A percentile compares a stretch with the other conserved stretches of the same genome.
Conservation (phyloP, 202 grass and related monocot species). For the Thinopyrum obtusiflorum region DNA sequence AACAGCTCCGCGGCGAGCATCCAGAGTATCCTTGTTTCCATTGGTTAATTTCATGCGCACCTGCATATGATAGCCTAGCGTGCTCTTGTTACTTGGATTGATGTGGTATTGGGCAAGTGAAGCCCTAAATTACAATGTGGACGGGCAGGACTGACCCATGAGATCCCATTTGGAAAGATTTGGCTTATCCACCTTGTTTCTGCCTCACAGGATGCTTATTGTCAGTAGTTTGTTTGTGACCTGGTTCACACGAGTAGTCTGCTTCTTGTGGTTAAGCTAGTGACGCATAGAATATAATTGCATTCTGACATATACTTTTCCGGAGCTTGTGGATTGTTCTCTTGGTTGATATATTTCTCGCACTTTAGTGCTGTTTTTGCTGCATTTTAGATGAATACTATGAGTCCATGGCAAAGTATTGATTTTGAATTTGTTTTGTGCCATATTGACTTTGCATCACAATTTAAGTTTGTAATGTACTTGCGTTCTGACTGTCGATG, state of each 20-base stretch:
- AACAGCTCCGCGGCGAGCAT: conserved; percentile 83
- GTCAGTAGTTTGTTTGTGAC: neutral
- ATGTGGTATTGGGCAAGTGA: neutral
- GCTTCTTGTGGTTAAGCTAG: neutral
- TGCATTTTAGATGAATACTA: neutral
- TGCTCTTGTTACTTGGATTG: neutral
- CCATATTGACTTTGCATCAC: neutral
- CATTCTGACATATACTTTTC: neutral
- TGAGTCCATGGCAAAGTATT: neutral
- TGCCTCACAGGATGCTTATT: neutral
- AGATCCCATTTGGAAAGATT: neutral
- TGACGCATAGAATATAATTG: neutral
- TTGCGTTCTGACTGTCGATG: neutral
- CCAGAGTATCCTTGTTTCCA: conserved; percentile 69
- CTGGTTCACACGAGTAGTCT: neutral
- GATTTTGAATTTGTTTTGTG: neutral
- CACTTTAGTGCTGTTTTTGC: neutral
- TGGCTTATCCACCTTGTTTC: neutral
- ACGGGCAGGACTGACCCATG: neutral
- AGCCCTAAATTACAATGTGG: conserved; percentile 24
- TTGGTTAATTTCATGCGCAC: neutral
- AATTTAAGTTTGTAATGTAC: neutral
- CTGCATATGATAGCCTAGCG: neutral
- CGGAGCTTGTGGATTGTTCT: neutral
- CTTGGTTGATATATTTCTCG: neutral